phyloP scores from a whole-genome alignment of 371 early-diverging fungal species.

The Blastocladiella emersonii region DNA sequence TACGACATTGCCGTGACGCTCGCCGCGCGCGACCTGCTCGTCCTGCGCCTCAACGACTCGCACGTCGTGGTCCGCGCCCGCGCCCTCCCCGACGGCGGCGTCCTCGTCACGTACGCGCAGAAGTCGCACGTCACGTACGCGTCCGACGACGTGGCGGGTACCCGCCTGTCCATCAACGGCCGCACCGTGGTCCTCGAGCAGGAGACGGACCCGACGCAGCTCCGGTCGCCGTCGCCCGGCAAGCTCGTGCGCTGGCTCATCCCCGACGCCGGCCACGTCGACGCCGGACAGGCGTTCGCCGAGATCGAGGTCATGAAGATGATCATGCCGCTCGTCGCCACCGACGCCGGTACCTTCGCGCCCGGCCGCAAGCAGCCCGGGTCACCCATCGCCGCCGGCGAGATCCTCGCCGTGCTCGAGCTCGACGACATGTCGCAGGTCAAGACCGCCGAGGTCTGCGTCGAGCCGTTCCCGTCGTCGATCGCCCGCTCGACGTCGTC shows the following conservation, averaged over 20 bases:
- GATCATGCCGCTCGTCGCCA: slow-evolving; percentile 90
- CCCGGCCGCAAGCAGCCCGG: slow-evolving; percentile 76
- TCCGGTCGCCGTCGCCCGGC: slow-evolving; percentile 92
- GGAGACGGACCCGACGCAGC: slow-evolving; percentile 88
- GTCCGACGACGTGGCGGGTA: slow-evolving; percentile 76
- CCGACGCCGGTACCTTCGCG: slow-evolving; percentile 80
- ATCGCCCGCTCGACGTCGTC: slow-evolving; percentile 49
- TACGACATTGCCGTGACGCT: slow-evolving; percentile 73
- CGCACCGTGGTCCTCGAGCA: slow-evolving; percentile 85
- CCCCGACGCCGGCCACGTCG: slow-evolving; percentile 81
- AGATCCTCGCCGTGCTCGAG: slow-evolving; percentile 78
- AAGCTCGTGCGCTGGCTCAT: slow-evolving; percentile 85
- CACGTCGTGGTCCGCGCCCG: slow-evolving; percentile 67
- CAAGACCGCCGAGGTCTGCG: slow-evolving; percentile 74
- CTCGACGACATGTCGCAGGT: slow-evolving; percentile 88
- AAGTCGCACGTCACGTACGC: slow-evolving; percentile 79
- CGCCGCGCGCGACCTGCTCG: slow-evolving; percentile 65
- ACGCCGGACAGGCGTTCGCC: slow-evolving; percentile 81
- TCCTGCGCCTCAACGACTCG: slow-evolving; percentile 66
- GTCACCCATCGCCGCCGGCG: slow-evolving; percentile 71
- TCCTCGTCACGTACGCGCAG: slow-evolving; percentile 79
- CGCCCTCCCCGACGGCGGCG: slow-evolving; percentile 77
- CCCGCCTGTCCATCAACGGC: slow-evolving; percentile 78
- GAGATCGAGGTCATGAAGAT: slow-evolving; percentile 99
- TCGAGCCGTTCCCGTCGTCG: slow-evolving; percentile 70